A percentile compares a stretch with the other conserved stretches of the same genome.
Conservation (phyloP, 495 filamentous ascomycete species). For the Neurospora pannonica region DNA sequence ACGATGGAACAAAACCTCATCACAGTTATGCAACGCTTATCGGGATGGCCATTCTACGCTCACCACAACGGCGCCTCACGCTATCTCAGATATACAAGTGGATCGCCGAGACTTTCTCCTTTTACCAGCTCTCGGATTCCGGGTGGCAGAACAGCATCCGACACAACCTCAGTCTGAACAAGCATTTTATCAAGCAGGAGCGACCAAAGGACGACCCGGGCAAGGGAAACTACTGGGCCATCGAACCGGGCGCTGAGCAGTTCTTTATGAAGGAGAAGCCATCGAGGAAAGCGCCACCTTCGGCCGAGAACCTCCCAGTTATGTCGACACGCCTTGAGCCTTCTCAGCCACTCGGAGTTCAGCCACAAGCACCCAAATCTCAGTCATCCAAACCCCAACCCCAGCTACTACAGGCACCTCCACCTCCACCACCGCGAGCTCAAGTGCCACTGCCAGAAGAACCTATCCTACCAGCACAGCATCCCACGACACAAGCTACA, state of each 20-base stretch:
- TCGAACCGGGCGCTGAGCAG: conserved; percentile 76
- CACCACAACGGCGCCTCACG: conserved; percentile 73
- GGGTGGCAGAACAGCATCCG: conserved; percentile 99
- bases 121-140: conserved; percentile 71
- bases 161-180: conserved; percentile 95
- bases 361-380: not conserved
- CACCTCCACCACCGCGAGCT: not conserved
- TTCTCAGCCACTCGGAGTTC: conserved; percentile 10
- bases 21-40: conserved; percentile 95
- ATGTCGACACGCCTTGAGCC: conserved; percentile 38
- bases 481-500: conserved; percentile 16
- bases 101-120: conserved; percentile 89
- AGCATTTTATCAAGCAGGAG: conserved; percentile 93
- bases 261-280: conserved; percentile 84
- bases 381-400: conserved; percentile 6
- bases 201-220: conserved; percentile 95
- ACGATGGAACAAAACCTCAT: conserved; percentile 80
- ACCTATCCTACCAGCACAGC: conserved; percentile 20
- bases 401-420: not conserved
- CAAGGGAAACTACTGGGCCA: conserved; percentile 97
- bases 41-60: conserved; percentile 90
- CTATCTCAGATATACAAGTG: conserved; percentile 98
- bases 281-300: conserved; percentile 36
- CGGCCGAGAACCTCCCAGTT: conserved; percentile 37
- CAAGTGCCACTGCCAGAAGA: conserved; percentile 14